Conservation (phyloP, 768 basidiomycete genomes). For the Suillus hirtellus region DNA sequence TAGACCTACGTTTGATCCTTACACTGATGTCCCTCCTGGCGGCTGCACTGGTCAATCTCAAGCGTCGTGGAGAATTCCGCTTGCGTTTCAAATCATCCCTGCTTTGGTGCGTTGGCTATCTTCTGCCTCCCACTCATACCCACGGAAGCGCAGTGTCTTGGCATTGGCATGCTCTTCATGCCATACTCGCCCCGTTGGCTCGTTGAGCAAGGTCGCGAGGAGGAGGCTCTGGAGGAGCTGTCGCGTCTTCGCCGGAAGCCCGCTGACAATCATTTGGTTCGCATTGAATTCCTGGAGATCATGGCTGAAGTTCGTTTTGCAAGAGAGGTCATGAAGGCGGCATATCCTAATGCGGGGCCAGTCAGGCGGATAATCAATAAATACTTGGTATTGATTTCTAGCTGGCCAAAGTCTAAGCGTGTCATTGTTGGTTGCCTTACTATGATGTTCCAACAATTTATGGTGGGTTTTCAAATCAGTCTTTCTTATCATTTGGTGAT, state of each 20-base stretch:
- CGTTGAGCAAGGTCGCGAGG: constrained; percentile 37
- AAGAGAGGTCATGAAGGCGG: constrained; percentile 21
- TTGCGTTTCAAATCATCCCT: constrained; percentile 40
- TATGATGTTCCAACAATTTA: constrained; percentile 37
- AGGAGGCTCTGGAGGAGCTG: constrained; percentile 36
- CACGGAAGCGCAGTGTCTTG: constrained; percentile 25
- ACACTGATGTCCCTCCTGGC: constrained; percentile 30
- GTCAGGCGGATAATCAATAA: constrained; percentile 24
- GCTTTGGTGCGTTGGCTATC: constrained; percentile 32
- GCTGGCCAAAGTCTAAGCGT: constrained; percentile 36
- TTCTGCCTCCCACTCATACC: not conserved
- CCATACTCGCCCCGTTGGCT: constrained; percentile 50
- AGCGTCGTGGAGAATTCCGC: constrained; percentile 37
- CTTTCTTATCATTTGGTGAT: constrained; percentile 4
- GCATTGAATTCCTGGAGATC: constrained; percentile 42
- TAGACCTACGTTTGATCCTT: constrained; percentile 31
- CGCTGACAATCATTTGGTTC: constrained; percentile 31
- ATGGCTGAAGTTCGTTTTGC: constrained; percentile 37
- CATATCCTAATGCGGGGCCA: constrained; percentile 25
- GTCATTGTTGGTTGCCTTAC: constrained; percentile 32
- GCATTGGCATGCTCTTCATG: constrained; percentile 35
- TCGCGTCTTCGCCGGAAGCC: constrained; percentile 37
- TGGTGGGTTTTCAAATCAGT: constrained; percentile 21
- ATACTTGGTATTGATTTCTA: constrained; percentile 28
- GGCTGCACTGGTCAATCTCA: constrained; percentile 33